Conservation (phyloP, 768 basidiomycete species). For the Roridomyces roridus region DNA sequence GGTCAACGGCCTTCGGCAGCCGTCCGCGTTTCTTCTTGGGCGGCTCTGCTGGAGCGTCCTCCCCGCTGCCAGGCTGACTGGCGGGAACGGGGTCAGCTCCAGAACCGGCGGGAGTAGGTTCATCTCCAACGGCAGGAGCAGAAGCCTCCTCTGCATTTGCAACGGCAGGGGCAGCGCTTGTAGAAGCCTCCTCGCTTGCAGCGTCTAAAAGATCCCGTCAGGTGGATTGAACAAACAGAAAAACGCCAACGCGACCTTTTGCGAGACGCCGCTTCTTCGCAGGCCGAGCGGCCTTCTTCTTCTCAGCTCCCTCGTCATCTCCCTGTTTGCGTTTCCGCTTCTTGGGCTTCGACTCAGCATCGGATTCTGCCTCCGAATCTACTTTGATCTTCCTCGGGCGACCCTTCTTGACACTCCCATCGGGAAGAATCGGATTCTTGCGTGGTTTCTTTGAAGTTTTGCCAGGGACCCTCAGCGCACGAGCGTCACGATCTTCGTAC, state of each 20-base stretch:
- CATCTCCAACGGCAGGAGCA: background rate
- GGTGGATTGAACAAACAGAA: no score
- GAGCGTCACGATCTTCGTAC: slow-evolving; percentile 49
- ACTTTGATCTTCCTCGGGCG: slow-evolving; percentile 53
- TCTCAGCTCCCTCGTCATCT: slow-evolving; percentile 20
- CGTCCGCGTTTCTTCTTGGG: slow-evolving; percentile 32
- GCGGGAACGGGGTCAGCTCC: background rate
- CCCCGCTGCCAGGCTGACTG: background rate
- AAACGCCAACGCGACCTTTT: slow-evolving; percentile 1
- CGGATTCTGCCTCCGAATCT: slow-evolving; percentile 26
- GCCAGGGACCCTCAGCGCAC: slow-evolving; percentile 11
- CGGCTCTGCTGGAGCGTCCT: background rate
- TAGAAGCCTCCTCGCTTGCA: no score
- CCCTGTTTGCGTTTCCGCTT: slow-evolving; percentile 32
- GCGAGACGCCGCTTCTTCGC: slow-evolving; percentile 33
- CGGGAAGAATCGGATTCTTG: slow-evolving; percentile 56
- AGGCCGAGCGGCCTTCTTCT: slow-evolving; percentile 9
- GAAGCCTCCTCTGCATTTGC: background rate
- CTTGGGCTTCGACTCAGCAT: slow-evolving; percentile 24
- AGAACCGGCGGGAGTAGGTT: background rate
- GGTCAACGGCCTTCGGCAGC: slow-evolving; percentile 32
- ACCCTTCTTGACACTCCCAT: slow-evolving; percentile 63
- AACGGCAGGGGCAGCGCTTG: no score
- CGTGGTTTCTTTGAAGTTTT: slow-evolving; percentile 40
- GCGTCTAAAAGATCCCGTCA: background rate